Percentiles rank a stretch among this genome's conserved stretches.
phyloP scores from a whole-genome alignment of 805 yeast genomes.

The Hanseniaspora guilliermondii region DNA sequence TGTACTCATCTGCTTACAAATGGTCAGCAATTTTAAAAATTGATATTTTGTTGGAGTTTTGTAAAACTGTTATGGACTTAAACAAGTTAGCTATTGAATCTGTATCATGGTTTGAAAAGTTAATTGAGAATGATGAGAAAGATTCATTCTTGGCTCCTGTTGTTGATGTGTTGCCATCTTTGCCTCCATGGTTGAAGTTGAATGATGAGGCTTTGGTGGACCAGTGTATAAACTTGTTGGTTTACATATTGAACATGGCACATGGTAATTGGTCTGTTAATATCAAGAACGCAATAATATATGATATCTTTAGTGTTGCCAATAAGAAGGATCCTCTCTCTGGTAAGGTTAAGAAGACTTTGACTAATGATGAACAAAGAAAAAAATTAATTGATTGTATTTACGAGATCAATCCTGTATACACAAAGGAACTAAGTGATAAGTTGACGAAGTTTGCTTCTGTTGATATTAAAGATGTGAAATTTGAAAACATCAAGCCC shows the following conservation, averaged over 20 bases:
- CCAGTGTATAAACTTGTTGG: constrained; percentile 61
- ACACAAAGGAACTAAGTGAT: constrained; percentile 3
- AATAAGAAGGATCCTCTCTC: constrained; percentile 44
- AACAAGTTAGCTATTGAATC: constrained; percentile 59
- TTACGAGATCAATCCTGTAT: constrained; percentile 6
- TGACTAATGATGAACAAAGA: constrained; percentile 10
- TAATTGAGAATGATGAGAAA: not conserved
- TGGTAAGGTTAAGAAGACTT: constrained; percentile 18
- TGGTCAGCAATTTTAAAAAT: constrained; percentile 64
- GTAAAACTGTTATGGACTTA: constrained; percentile 74
- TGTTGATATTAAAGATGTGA: constrained; percentile 1
- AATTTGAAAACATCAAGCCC: constrained; percentile 20
- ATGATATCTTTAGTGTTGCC: constrained; percentile 75
- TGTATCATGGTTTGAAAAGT: constrained; percentile 24
- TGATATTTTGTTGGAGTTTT: constrained; percentile 57
- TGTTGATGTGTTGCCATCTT: constrained; percentile 50
- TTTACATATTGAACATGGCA: constrained; percentile 54
- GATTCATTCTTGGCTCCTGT: constrained; percentile 37
- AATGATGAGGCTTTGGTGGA: constrained; percentile 58
- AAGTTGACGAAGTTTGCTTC: not conserved
- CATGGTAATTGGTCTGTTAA: constrained; percentile 35
- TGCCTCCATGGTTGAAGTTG: constrained; percentile 69
- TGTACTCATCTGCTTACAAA: constrained; percentile 49
- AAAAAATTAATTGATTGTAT: constrained; percentile 7
- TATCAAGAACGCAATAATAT: constrained; percentile 1